Base-by-base conservation (phyloP, 164 flowering plant genomes). In the Magnolia changhungtana region DNA sequence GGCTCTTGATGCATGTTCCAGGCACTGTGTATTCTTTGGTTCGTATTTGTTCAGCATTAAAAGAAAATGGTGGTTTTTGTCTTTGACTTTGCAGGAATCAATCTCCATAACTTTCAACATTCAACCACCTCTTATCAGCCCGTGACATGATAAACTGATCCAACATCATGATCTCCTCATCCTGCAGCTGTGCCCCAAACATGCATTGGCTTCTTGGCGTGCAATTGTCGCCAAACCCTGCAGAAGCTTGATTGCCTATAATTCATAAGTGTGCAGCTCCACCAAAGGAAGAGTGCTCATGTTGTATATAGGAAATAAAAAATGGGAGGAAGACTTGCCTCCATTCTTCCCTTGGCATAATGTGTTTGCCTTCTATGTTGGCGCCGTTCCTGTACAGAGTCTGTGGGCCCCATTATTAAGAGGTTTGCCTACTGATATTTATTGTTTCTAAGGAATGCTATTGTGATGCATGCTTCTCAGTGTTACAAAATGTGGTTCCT, bases 141-240 rank as follows among this genome's bases (percentile, higher is more conserved):
- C 92, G 93, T 72, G 81, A 81, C 86, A 83, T 95, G 20, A 93
- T 95, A 81, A 88, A 93, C 77, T 91, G 79, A 9, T 96, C 95
- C 78, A 93, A 72, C 50, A 91, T 79, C 86, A 82, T 95, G 64
- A 93, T 93, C 52, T 92, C 96, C 59, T 89, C 98, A 66, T 91
- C 99, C 76, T 83, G 85, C 76, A 95, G 77, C 61, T 97, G 91
- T 0, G 92, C 84, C 11, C 96, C 97, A 76, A 95, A 93, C 51
- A 97, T 92, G 84, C 98, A 93, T 74, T 90, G 98, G 0, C 96
- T 97, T 82, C 92, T 88, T 49, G 96, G 97, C 0, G 85, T 88
- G 85, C 98, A 95, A 8, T 88, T 87, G 83, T 88, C 90, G 27
- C 99, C 99, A 83, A 95, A 95, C 0, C 99, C 94, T 95, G 91